These are phyloP conservation scores for Climacium dendroides DNA, from an alignment of 225 moss, liverwort and hornwort genomes.

Conservation along the genomic window DNA sequence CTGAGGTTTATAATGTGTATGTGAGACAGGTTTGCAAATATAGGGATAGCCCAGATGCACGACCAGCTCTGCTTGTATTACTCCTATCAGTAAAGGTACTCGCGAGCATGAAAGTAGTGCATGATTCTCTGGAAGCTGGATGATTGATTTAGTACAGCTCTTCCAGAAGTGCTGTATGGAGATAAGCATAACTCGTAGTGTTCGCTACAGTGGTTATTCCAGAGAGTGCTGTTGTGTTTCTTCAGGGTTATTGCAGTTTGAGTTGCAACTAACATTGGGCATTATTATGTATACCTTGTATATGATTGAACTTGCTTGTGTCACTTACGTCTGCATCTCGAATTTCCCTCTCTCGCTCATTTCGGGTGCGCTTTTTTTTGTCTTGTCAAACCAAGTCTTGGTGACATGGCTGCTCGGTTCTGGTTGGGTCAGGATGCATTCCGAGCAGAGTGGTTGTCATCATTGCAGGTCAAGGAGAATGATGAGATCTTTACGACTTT, in stretches of 20 bases:
- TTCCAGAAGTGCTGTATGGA: not conserved
- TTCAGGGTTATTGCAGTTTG: not conserved
- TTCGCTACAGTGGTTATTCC: not conserved
- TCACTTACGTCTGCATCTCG: not conserved
- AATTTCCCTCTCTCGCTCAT: not conserved
- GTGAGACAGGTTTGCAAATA: conserved; percentile 24
- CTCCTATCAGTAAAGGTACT: conserved; percentile 54
- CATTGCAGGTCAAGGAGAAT: not conserved
- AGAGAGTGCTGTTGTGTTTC: not conserved
- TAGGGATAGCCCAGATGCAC: conserved; percentile 24
- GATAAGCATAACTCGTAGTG: not conserved
- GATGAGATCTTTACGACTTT: conserved; percentile 32
- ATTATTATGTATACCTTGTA: not conserved
- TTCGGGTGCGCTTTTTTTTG: not conserved
- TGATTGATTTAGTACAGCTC: not conserved
- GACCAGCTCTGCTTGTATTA: conserved; percentile 27
- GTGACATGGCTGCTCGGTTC: conserved; percentile 1
- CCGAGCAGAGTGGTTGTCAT: conserved; percentile 32
- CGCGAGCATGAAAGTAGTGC: not conserved
- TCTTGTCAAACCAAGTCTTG: not conserved
- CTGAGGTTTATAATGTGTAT: not conserved
- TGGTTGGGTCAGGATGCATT: conserved; percentile 34
- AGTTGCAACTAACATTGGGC: not conserved
- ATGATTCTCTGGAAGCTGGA: not conserved
- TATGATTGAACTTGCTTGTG: not conserved